These are phyloP conservation scores for Scleromitrula shiraiana DNA, from an alignment of 2,329 filamentous ascomycete species.

Conservation along the genomic window DNA sequence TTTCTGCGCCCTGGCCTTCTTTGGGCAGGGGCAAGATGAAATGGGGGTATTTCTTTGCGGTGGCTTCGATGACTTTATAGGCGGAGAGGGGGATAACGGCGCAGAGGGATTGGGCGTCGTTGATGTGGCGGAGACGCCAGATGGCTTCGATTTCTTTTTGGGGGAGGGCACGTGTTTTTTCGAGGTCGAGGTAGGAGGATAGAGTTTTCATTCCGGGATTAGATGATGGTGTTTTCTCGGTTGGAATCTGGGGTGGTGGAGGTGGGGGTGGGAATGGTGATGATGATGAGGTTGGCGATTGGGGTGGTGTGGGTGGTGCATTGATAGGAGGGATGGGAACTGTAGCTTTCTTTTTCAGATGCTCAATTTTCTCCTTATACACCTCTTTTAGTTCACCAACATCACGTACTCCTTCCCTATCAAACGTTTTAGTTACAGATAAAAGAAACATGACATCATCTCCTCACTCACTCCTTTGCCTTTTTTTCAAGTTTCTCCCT, in stretches of 20 bases:
- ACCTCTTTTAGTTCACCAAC: slow-evolving; percentile 71
- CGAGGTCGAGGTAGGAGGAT: slow-evolving; percentile 65
- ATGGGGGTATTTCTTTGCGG: slow-evolving; percentile 69
- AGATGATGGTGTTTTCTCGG: slow-evolving; percentile 28
- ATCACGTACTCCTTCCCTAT: slow-evolving; percentile 53
- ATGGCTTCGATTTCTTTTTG: slow-evolving; percentile 75
- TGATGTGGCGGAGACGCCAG: slow-evolving; percentile 82
- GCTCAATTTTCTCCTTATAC: slow-evolving; percentile 76
- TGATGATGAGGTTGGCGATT: slow-evolving; percentile 27
- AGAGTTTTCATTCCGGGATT: slow-evolving; percentile 44
- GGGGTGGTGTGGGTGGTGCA: slow-evolving; percentile 28
- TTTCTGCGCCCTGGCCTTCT: slow-evolving; percentile 64
- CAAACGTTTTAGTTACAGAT: neutral
- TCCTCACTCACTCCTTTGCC: slow-evolving; percentile 50
- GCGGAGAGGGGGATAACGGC: slow-evolving; percentile 67
- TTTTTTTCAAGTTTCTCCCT: slow-evolving; percentile 76
- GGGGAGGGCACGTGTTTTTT: slow-evolving; percentile 66
- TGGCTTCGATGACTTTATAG: slow-evolving; percentile 64
- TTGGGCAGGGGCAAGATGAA: slow-evolving; percentile 86
- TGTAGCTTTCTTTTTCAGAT: slow-evolving; percentile 60
- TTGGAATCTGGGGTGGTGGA: slow-evolving; percentile 29
- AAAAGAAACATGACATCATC: neutral
- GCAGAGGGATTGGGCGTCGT: slow-evolving; percentile 67
- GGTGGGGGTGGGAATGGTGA: slow-evolving; percentile 29
- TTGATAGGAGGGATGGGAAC: slow-evolving; percentile 32